phyloP scores from a whole-genome alignment of 768 basidiomycete species.

The Xerocomus brunneocitrinus region DNA sequence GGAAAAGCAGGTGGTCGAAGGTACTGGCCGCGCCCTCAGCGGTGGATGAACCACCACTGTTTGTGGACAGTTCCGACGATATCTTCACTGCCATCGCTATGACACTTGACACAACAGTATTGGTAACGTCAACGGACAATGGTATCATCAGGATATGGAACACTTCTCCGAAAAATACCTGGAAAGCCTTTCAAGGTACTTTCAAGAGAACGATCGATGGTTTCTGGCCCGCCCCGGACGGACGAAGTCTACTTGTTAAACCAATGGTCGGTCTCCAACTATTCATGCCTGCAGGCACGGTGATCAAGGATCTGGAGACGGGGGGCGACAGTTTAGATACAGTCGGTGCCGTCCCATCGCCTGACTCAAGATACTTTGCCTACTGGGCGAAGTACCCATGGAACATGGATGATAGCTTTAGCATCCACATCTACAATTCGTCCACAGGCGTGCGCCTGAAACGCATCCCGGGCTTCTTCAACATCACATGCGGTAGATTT shows the following conservation, averaged over 20 bases:
- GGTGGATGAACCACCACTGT: slow-evolving; percentile 8
- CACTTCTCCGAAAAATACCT: slow-evolving; percentile 1
- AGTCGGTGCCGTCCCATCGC: slow-evolving; percentile 7
- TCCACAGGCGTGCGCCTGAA: slow-evolving; percentile 12
- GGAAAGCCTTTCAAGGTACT: slow-evolving; percentile 1
- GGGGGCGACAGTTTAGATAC: slow-evolving; percentile 3
- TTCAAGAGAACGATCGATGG: background rate
- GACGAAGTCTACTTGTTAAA: slow-evolving; percentile 10
- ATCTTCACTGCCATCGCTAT: slow-evolving; percentile 2
- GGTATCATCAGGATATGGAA: slow-evolving; percentile 14
- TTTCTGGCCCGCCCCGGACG: slow-evolving; percentile 13
- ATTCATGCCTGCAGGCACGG: background rate
- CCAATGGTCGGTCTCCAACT: slow-evolving; percentile 8
- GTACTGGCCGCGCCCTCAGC: slow-evolving; percentile 4
- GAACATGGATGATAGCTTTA: slow-evolving; percentile 12
- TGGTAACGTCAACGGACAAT: slow-evolving; percentile 6
- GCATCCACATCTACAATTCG: slow-evolving; percentile 16
- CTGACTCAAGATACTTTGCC: slow-evolving; percentile 16
- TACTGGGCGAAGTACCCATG: slow-evolving; percentile 18
- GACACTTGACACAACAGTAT: slow-evolving; percentile 5
- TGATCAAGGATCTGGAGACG: slow-evolving; percentile 10
- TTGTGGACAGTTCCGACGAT: background rate
- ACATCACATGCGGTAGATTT: slow-evolving; percentile 11
- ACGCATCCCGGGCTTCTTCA: slow-evolving; percentile 12
- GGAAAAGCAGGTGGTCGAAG: slow-evolving; percentile 1